Evolutionary conservation across 2,329 filamentous ascomycete species (phyloP), one percentile per base, ranked within the genome.

Genomic region (Zymoseptoria crescenta): DNA sequence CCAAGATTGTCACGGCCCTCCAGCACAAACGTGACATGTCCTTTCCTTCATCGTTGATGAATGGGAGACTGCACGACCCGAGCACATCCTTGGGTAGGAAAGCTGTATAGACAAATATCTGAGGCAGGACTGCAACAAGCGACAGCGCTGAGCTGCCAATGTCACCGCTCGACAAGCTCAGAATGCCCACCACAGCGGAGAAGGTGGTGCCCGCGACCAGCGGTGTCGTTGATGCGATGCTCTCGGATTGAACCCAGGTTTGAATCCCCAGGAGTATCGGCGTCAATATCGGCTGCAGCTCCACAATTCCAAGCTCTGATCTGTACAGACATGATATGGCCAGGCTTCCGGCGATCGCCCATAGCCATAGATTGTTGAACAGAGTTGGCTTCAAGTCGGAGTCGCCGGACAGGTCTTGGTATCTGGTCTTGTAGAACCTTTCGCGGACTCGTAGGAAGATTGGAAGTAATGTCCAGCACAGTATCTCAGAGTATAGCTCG

Each of bases 211-310:
- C 54, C 16, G 41, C 49, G 19, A 56, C 13, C n/a, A 50, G 30
- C 10, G n/a, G 35, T 29, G 16, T 10, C 24, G 24, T 7, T 45
- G 35, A 16, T 7, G 35, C 3, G n/a, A 6, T 2, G n/a, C 35
- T 16, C 3, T 45, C 35, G 27, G 24, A 56, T 29, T 45, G 35
- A 16, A 45, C 16, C 35, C 35, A 49, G 50, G 30, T 56, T 21
- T 56, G 54, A 3, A 28, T 10, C 19, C 28, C 6, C 8, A 56
- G 10, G 10, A 56, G 10, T 27, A 51, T n/a, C 6, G 54, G 54
- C 29, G 54, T 51, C 30, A 56, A 48, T 6, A 30, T n/a, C 24
- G 54, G 54, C 54, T 56, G 41, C 19, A 56, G 48, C 24, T 56
- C 54, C 30, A 49, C 41, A 27, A 50, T 48, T 4, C 54, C 54